Conservation (phyloP, 345 rosid genomes). For the Bruguiera sexangula region DNA sequence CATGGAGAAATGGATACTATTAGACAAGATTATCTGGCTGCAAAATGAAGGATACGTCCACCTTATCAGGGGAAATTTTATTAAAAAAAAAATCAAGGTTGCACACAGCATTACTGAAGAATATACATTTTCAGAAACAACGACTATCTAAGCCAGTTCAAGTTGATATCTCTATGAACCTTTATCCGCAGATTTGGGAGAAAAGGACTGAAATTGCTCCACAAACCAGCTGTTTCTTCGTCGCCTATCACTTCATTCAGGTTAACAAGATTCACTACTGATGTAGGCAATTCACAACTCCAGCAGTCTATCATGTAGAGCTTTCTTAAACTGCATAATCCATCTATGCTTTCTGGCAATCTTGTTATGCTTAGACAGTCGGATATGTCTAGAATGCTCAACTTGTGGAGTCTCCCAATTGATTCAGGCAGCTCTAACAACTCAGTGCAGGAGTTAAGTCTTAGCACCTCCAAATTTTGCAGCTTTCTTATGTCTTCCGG, state of each 20-base stretch:
- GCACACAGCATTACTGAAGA: neutral
- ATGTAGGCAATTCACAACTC: slow-evolving; percentile 19
- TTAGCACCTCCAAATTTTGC: slow-evolving; percentile 23
- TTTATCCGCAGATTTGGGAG: slow-evolving; percentile 9
- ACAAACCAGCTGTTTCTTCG: slow-evolving; percentile 21
- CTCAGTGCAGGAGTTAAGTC: slow-evolving; percentile 23
- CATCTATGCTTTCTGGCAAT: slow-evolving; percentile 24
- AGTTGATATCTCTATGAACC: slow-evolving; percentile 25
- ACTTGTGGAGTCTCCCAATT: slow-evolving; percentile 19
- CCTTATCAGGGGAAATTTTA: no score
- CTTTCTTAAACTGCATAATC: slow-evolving; percentile 16
- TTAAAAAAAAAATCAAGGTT: neutral
- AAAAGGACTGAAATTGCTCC: slow-evolving; percentile 9
- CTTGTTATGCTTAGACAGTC: slow-evolving; percentile 12
- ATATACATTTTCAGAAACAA: neutral
- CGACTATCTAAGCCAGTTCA: slow-evolving; percentile 23
- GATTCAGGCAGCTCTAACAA: slow-evolving; percentile 23
- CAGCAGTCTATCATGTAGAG: slow-evolving; percentile 28
- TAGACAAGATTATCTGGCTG: no score
- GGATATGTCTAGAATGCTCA: slow-evolving; percentile 26
- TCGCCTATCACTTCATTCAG: slow-evolving; percentile 23
- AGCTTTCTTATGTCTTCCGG: slow-evolving; percentile 25
- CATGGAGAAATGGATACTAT: no score
- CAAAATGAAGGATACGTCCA: no score
- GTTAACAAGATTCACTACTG: slow-evolving; percentile 17